phyloP scores from a whole-genome alignment of 805 yeast species.

The Wickerhamiella nectarea region DNA sequence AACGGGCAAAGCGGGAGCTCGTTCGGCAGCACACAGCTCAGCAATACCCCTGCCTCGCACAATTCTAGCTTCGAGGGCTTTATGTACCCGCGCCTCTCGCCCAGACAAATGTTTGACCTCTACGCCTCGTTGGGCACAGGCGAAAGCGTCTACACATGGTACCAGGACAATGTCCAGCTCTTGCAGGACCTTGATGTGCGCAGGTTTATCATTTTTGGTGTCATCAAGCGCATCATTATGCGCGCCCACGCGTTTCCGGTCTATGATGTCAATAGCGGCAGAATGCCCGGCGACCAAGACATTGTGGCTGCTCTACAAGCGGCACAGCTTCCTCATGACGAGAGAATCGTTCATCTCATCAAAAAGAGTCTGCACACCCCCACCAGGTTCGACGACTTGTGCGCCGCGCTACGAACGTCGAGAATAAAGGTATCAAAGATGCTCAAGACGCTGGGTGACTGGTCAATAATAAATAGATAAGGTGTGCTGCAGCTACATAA shows the following conservation, averaged over 20 bases:
- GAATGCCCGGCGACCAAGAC: neutral
- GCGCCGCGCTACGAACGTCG: constrained; percentile 19
- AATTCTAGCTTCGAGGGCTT: constrained; percentile 4
- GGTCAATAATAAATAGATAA: constrained; percentile 10
- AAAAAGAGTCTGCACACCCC: constrained; percentile 12
- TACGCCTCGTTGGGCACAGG: constrained; percentile 73
- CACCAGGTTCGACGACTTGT: constrained; percentile 16
- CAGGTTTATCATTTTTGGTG: constrained; percentile 76
- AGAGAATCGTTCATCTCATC: constrained; percentile 3
- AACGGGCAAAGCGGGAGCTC: constrained; percentile 8
- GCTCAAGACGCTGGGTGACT: constrained; percentile 17
- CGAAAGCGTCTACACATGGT: constrained; percentile 70
- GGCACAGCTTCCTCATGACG: neutral
- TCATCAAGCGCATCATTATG: constrained; percentile 66
- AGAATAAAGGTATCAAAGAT: constrained; percentile 15
- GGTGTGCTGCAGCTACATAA: neutral
- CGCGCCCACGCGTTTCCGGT: constrained; percentile 69
- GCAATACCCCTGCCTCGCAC: constrained; percentile 6
- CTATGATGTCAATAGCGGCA: constrained; percentile 21
- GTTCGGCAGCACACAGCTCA: constrained; percentile 4
- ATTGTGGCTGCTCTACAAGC: constrained; percentile 9
- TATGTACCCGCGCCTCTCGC: constrained; percentile 6
- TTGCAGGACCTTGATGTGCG: constrained; percentile 64
- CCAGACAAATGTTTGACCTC: constrained; percentile 41
- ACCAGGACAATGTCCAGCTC: constrained; percentile 42